Evolutionary conservation across 129 eudicot genomes (phyloP).

Genomic region (Ambrosia trifida): DNA sequence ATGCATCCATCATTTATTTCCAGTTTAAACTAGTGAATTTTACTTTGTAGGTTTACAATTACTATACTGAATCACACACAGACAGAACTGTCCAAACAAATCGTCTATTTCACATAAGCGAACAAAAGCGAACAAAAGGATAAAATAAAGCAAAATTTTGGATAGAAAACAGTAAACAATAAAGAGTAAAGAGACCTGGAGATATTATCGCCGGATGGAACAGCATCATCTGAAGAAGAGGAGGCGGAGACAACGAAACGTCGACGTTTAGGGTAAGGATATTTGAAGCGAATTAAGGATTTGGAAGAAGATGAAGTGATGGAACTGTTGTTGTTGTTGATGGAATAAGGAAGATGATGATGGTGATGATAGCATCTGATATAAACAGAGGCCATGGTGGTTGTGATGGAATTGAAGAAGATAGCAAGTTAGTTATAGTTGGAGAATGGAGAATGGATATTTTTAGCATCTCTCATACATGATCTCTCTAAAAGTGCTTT

Average conservation of each 20-base stretch:
- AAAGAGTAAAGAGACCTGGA: constrained; percentile 49
- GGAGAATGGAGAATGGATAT: not conserved
- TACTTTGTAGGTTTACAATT: not conserved
- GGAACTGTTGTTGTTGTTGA: not conserved
- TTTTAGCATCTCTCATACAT: constrained; percentile 14
- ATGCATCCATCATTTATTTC: not conserved
- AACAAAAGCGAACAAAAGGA: too few relatives aligned
- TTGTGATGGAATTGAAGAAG: constrained; percentile 2
- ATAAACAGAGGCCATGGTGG: constrained; percentile 44
- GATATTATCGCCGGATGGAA: constrained; percentile 40
- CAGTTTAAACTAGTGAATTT: not conserved
- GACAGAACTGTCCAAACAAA: too few relatives aligned
- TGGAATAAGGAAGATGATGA: constrained; percentile 2
- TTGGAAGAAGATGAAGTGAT: constrained; percentile 24
- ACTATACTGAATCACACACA: not conserved
- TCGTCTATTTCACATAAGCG: too few relatives aligned
- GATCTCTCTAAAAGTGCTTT: not conserved
- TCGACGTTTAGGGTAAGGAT: constrained; percentile 33
- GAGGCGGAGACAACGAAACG: constrained; percentile 25
- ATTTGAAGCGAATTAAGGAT: constrained; percentile 21
- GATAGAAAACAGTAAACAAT: too few relatives aligned
- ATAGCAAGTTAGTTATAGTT: not conserved
- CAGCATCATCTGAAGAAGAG: constrained; percentile 44
- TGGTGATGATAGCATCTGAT: constrained; percentile 31
- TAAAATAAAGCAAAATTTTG: too few relatives aligned